These are phyloP conservation scores for Cyathus striatus DNA, from an alignment of 768 basidiomycete species.

Conservation along the genomic window DNA sequence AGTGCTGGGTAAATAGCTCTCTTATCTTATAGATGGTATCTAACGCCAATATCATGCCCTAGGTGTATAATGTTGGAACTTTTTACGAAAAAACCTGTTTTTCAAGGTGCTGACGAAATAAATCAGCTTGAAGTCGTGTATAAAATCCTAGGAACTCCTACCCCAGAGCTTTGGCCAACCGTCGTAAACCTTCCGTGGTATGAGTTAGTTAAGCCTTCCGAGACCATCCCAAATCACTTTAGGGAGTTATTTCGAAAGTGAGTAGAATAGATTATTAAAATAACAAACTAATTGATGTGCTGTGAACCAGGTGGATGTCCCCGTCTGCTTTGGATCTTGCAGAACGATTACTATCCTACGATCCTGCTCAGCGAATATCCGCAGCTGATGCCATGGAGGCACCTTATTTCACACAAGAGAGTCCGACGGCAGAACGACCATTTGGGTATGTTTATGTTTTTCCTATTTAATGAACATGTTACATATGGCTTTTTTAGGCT, in stretches of 20 bases:
- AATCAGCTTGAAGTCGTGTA: constrained; percentile 94
- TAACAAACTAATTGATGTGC: too few relatives aligned
- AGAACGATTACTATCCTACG: constrained; percentile 72
- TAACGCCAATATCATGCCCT: constrained; percentile 6
- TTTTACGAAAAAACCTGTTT: constrained; percentile 92
- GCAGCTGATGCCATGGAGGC: constrained; percentile 78
- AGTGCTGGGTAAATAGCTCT: constrained; percentile 77
- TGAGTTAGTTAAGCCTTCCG: constrained; percentile 92
- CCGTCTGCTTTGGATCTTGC: constrained; percentile 86
- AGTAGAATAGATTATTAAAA: constrained; percentile 13
- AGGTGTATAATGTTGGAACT: constrained; percentile 99
- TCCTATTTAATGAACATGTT: constrained; percentile 4
- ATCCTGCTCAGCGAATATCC: constrained; percentile 72
- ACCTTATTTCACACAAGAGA: constrained; percentile 81
- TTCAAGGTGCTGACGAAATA: constrained; percentile 97
- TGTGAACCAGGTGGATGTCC: constrained; percentile 67
- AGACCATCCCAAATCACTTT: constrained; percentile 69
- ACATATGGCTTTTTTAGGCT: constrained; percentile 45
- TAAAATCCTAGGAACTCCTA: constrained; percentile 86
- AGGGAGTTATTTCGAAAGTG: constrained; percentile 84
- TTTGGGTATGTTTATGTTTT: constrained; percentile 55
- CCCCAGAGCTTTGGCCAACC: constrained; percentile 75
- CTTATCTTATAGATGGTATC: not conserved
- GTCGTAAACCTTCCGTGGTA: constrained; percentile 92
- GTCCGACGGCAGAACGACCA: constrained; percentile 70